Evolutionary conservation across 2,329 filamentous ascomycete genomes (phyloP), one percentile per base, ranked within the genome.

Genomic region (Penicillium sp.): DNA sequence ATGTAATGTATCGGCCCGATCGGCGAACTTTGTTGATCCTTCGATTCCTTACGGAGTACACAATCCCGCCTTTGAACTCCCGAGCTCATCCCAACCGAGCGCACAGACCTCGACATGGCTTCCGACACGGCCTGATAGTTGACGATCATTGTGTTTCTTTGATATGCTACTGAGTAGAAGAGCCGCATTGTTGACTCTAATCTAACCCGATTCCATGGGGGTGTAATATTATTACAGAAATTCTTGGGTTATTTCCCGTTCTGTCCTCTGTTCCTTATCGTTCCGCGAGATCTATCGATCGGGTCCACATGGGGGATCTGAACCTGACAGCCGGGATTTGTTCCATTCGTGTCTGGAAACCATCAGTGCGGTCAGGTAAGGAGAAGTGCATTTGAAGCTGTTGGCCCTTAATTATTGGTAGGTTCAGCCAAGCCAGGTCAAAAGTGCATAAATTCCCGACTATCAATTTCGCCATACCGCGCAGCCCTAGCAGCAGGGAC

Each of bases 1-100:
- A 52, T 36, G 7, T 53, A 46, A 31, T 46, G 15, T 36, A 11
- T 47, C 50, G 41, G 50, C 50, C 50, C 50, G 50, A 53, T 53
- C 50, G 41, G 50, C 33, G 16, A 7, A 19, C 2, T 41, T 41
- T 1, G 34, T 16, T 8, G 11, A 23, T 41, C 23, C 23, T 23
- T 23, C 23, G 21, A 23, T 23, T 23, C 4, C 23, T 23, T 23
- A 23, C 23, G 23, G 23, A 23, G 23, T 1, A 23, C 23, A 10
- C 13, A 39, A 36, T 23, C 25, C 34, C 48, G 47, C 34, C 15
- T 40, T 25, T 31, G 38, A 33, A 43, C 36, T 3, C 23, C 23
- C 23, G 23, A 31, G 13, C 11, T 31, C 31, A 31, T 31, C 29
- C 31, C 31, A 33, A 33, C 31, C 31, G 31, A 33, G 5, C 11